Evolutionary conservation across 2,329 filamentous ascomycete species (phyloP).

Genomic region (Ceratocystis albifundus): DNA sequence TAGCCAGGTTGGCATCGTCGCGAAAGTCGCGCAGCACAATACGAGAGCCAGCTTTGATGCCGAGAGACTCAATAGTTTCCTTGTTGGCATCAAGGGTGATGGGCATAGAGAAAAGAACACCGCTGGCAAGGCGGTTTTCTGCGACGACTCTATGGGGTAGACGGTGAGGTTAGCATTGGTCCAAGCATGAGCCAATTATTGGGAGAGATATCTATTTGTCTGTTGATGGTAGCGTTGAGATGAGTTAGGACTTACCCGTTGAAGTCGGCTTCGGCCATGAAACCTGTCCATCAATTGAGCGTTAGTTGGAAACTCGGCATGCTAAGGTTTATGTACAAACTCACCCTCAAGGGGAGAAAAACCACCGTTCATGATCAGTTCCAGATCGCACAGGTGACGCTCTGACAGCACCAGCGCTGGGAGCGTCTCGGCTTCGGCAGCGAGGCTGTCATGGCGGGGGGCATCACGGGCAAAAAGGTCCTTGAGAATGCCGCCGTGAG

Average conservation of each 20-base stretch:
- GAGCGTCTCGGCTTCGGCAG: slow-evolving; percentile 72
- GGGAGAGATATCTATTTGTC: not conserved
- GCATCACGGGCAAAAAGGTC: slow-evolving; percentile 91
- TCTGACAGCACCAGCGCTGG: slow-evolving; percentile 77
- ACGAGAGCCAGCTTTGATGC: slow-evolving; percentile 67
- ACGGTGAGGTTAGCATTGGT: not conserved
- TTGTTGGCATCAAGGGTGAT: slow-evolving; percentile 83
- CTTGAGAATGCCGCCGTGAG: slow-evolving; percentile 91
- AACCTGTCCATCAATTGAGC: slow-evolving; percentile 45
- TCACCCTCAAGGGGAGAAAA: slow-evolving; percentile 94
- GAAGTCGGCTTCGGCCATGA: slow-evolving; percentile 96
- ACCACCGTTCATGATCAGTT: slow-evolving; percentile 92
- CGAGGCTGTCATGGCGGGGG: slow-evolving; percentile 67
- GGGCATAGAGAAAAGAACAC: slow-evolving; percentile 89
- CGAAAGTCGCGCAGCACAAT: slow-evolving; percentile 88
- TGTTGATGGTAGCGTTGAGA: not conserved
- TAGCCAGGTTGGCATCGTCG: slow-evolving; percentile 91
- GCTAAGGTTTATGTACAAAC: slow-evolving; percentile 29
- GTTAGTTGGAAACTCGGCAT: not conserved
- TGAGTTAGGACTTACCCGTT: slow-evolving; percentile 52
- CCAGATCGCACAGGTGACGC: slow-evolving; percentile 93
- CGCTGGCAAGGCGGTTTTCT: slow-evolving; percentile 74
- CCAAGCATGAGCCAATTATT: not conserved
- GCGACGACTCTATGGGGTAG: slow-evolving; percentile 59
- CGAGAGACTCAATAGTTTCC: slow-evolving; percentile 59